Evolutionary conservation across 805 yeast species (phyloP), one percentile per base, ranked within the genome.

Genomic region (Pichia insulana): DNA sequence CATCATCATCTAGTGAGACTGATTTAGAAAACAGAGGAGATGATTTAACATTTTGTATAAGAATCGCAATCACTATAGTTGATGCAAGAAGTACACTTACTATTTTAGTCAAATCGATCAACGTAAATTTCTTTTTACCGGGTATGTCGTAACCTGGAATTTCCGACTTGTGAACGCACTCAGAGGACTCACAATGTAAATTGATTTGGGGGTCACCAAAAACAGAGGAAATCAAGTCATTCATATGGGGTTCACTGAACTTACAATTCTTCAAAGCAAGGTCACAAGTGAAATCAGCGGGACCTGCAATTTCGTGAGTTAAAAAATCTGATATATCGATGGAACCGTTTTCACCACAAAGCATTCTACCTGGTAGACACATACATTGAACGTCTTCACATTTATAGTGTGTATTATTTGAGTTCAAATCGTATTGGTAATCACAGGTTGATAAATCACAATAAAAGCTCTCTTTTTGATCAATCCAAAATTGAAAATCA

Each of bases 401-500:
- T 26, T 71, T 72, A 57, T 88, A 90, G 50, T 76, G 78, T 0
- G 96, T 83, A 10, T 78, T 58, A 57, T 89, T 88, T 7, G 71
- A 56, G 7, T 57, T 53, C 46, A 80, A 59, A 54, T 83, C 86
- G 52, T 74, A 77, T 30, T 80, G 70, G 54, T 80, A 84, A 12
- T 71, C 69, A 67, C 98, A 92, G n/a, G 69, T 63, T 41, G 71
- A 63, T 50, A 92, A 71, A 37, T 82, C 92, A 67, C 98, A 92
- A 60, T 76, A 92, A 61, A 92, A 92, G 46, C 94, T 81, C 60
- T 92, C 98, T 36, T 71, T 67, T 59, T 87, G 77, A 51, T 81
- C 96, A 49, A 92, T 86, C 98, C 98, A 92, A 58, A 92, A 87
- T 62, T 92, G 97, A 64, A 92, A 87, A 58, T 87, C 79, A 64